These are phyloP conservation scores for Cercophora newfieldiana DNA, from an alignment of 495 filamentous ascomycete species.

Conservation along the genomic window DNA sequence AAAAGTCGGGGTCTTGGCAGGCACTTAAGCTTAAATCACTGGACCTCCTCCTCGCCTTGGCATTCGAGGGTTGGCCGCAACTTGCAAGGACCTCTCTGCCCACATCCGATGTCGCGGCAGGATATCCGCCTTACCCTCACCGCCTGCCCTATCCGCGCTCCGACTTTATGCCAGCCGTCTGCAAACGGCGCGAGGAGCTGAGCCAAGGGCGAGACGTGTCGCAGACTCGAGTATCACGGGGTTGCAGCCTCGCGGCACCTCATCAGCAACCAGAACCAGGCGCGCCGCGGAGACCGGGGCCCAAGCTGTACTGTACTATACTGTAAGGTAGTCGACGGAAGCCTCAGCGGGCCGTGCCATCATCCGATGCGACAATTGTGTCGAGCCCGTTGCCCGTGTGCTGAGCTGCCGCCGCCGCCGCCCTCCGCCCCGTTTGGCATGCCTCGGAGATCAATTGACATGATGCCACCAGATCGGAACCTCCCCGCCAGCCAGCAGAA, in stretches of 20 bases:
- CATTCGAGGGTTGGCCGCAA: not conserved
- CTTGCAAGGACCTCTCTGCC: not conserved
- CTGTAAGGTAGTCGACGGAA: no score
- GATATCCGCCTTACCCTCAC: not conserved
- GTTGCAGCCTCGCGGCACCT: not conserved
- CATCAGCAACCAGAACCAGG: not conserved
- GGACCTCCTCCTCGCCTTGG: slow-evolving; percentile 2
- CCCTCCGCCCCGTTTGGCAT: not conserved
- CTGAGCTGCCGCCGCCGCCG: not conserved
- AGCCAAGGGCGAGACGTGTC: not conserved
- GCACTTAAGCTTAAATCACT: slow-evolving; percentile 28
- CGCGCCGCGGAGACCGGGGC: not conserved
- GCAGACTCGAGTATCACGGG: not conserved
- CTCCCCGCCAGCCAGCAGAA: not conserved
- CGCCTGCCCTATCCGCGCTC: not conserved
- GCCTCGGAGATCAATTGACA: not conserved
- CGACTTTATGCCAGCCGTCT: not conserved
- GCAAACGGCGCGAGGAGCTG: not conserved
- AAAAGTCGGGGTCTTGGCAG: slow-evolving; percentile 27
- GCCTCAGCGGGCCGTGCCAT: not conserved
- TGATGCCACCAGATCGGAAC: not conserved
- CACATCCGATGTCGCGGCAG: not conserved
- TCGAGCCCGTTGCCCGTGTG: no score
- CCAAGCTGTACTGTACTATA: not conserved
- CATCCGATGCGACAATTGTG: not conserved